Evolutionary conservation across 495 filamentous ascomycete genomes (phyloP), one percentile per base, ranked within the genome.

Genomic region (Hypomontagnella monticulosa): DNA sequence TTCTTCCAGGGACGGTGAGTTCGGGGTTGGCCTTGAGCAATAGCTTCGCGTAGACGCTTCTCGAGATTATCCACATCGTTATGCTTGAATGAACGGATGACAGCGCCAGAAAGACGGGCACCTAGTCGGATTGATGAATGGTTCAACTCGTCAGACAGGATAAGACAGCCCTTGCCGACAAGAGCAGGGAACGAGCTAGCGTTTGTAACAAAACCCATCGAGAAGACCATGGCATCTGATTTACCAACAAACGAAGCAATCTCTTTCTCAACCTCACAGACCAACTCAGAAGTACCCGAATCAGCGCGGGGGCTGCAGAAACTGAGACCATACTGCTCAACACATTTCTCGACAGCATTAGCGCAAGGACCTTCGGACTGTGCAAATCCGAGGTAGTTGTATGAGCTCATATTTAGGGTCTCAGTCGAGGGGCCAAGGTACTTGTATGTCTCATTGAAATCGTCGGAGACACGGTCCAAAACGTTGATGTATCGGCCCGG

Each of bases 1-100:
- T 97, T 98, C 83, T 93, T 96, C 95, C 95, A 99, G 9, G 95
- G 95, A 7, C 95, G 89, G 73, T 99, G 95, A 15, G 94, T 98
- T 59, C 95, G 89, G 23, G 96, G 96, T 66, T 99, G 95, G 12
- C 95, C 95, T 78, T 97, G 93, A 36, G 93, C 92, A 70, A 99
- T 97, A 57, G 87, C 88, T 72, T 98, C 93, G 38, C 95, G 89
- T 14, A 99, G 85, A 63, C 88, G 85, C 20, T 83, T 80, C 74
- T 99, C 95, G 14, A 99, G 81, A 64, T 95, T 91, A 7, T 76
- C 80, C 89, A 97, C 94, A 76, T 98, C 90, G 72, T 98, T 98
- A 79, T 99, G 95, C 81, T 91, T 97, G 84, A 97, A 99, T 77
- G 93, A 96, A 60, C 85, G 84, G 70, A 99, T 97, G 52, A 97